These are phyloP conservation scores for Fusarium sp. DNA, from an alignment of 2,329 filamentous ascomycete genomes.

Conservation along the genomic window DNA sequence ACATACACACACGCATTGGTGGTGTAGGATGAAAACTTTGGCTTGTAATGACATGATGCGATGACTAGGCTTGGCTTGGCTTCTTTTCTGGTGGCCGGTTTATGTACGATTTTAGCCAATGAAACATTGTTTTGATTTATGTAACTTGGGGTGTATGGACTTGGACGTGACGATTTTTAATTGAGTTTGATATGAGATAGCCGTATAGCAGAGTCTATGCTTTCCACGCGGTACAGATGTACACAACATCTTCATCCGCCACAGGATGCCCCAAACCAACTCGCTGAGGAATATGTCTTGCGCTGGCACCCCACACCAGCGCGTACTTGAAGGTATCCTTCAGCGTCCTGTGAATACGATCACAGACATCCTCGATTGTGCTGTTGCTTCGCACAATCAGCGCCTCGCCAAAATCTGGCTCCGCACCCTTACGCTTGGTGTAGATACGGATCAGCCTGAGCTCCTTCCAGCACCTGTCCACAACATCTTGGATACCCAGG, in stretches of 20 bases:
- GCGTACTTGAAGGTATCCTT: constrained; percentile 99
- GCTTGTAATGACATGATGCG: constrained; percentile 51
- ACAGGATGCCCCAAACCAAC: constrained; percentile 90
- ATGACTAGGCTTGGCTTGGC: constrained; percentile 45
- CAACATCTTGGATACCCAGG: constrained; percentile 91
- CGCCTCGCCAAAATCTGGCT: constrained; percentile 91
- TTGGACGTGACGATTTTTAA: constrained; percentile 9
- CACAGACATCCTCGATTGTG: constrained; percentile 96
- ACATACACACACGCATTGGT: constrained; percentile 25
- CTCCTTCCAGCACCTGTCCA: constrained; percentile 96
- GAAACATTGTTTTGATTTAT: constrained; percentile 22
- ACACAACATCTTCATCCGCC: constrained; percentile 77
- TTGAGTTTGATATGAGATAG: constrained; percentile 12
- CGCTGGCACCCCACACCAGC: constrained; percentile 96
- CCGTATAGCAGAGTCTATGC: constrained; percentile 58
- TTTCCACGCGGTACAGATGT: constrained; percentile 76
- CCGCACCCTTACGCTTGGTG: constrained; percentile 94
- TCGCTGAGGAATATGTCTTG: constrained; percentile 92
- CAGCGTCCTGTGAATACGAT: constrained; percentile 90
- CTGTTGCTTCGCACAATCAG: constrained; percentile 91
- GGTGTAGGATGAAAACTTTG: constrained; percentile 42
- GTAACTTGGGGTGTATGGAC: not conserved
- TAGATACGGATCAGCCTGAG: constrained; percentile 91
- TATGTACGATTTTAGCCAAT: constrained; percentile 44
- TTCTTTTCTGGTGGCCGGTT: constrained; percentile 40